Evolutionary conservation across 2,329 filamentous ascomycete genomes (phyloP), one percentile per base, ranked within the genome.

Genomic region (Apiospora aurea): DNA sequence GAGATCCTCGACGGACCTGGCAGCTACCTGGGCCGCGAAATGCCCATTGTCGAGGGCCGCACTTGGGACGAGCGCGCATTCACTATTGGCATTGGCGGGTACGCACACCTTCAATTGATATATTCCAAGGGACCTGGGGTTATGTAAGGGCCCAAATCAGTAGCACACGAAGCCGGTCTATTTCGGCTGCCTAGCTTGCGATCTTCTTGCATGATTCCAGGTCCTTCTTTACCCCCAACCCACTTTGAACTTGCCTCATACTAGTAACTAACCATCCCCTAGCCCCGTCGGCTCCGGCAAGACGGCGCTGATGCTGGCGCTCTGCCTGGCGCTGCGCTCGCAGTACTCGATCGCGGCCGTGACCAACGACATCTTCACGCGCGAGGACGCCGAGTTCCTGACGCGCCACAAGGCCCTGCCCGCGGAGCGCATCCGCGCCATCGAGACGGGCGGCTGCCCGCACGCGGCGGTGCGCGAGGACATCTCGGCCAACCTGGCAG

Each of bases 321-420:
- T 98, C 76, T 98, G 95, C 86, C 91, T 91, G 47, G 92, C 93
- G 10, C 91, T 99, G 8, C 93, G 96, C 74, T 87, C 91, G 69
- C 86, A 89, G 71, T 95, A 94, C 89, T 94, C 92, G 80, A 93
- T 99, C 79, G 96, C 96, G 0, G 96, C 95, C 73, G 96, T 99
- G 29, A 99, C 96, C 69, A 98, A 98, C 87, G 96, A 98, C 87
- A 98, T 98, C 87, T 98, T 98, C 87, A 98, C 96, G 29, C 93
- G 93, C 75, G 96, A 99, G 85, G 96, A 99, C 87, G 95, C 95
- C 86, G 96, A 98, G 83, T 99, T 99, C 86, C 91, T 99, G 38
- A 97, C 94, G 72, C 91, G 91, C 72, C 89, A 98, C 87, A 88
- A 90, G 75, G 96, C 96, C 7, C 91, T 98, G 0, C 93, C 95